phyloP scores from a whole-genome alignment of 306 rosid genomes.

The Pyrus communis region DNA sequence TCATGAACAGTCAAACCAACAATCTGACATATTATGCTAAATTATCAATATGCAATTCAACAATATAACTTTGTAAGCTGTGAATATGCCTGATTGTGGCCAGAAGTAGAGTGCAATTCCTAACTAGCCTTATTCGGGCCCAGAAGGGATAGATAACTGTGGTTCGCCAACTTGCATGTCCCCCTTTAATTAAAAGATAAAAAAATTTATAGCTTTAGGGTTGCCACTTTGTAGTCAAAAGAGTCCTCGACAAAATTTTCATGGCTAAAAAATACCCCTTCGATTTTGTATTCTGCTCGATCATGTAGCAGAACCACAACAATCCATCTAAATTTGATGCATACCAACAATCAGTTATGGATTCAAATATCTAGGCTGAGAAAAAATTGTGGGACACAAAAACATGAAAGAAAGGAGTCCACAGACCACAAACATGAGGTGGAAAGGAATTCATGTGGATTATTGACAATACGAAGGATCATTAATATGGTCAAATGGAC shows the following conservation, averaged over 20 bases:
- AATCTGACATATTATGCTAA: not conserved
- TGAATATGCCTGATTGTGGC: no score
- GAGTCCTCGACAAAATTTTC: no score
- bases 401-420: not conserved
- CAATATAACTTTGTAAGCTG: no score
- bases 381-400: not conserved
- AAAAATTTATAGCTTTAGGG: no score
- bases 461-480: not conserved
- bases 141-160: no score
- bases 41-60: not conserved
- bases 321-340: constrained; percentile 1
- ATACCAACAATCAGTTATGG: not conserved
- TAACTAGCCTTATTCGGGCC: no score
- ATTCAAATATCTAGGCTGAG: not conserved
- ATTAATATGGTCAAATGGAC: not conserved
- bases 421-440: constrained; percentile 2
- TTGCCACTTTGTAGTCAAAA: no score
- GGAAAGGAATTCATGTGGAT: not conserved
- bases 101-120: no score
- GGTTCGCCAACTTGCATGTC: no score
- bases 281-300: not conserved
- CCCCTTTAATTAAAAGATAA: no score
- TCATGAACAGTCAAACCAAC: no score
- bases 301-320: not conserved
- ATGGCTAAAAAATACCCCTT: not conserved